These are phyloP conservation scores for Fallopia convolvulus DNA, from an alignment of 148 eudicot genomes.

Conservation along the genomic window DNA sequence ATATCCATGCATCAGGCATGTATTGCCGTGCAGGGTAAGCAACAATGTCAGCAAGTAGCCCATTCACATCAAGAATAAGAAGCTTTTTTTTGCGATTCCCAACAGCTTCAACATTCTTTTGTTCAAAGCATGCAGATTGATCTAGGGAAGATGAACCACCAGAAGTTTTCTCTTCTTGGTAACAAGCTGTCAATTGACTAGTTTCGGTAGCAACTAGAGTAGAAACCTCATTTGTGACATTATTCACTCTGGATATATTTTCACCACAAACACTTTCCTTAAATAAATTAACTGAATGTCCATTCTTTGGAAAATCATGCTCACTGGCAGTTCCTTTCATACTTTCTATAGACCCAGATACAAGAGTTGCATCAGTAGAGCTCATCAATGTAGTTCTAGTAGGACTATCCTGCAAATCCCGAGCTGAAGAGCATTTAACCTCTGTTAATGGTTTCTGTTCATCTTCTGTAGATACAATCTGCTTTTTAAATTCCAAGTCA, in stretches of 20 bases:
- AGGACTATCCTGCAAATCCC: neutral
- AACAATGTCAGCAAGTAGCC: constrained; percentile 78
- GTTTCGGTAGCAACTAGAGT: neutral
- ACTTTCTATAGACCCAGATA: neutral
- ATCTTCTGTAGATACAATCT: neutral
- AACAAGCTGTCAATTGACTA: neutral
- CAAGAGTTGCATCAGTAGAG: neutral
- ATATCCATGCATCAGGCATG: constrained; percentile 50
- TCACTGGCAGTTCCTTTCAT: neutral
- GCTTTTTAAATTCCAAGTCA: neutral
- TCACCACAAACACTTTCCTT: neutral
- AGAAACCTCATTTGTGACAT: neutral
- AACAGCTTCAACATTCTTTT: neutral
- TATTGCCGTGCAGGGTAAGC: constrained; percentile 52
- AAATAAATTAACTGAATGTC: neutral
- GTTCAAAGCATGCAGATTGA: neutral
- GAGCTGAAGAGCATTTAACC: neutral
- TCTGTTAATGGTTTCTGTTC: neutral
- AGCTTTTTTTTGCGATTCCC: constrained; percentile 49
- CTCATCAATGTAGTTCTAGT: neutral
- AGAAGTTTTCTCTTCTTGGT: neutral
- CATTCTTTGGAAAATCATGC: neutral
- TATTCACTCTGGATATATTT: neutral
- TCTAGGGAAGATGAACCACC: neutral
- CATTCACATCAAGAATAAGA: constrained; percentile 88